phyloP scores from a whole-genome alignment of 805 yeast genomes.

The Kurtzmaniella cleridarum region DNA sequence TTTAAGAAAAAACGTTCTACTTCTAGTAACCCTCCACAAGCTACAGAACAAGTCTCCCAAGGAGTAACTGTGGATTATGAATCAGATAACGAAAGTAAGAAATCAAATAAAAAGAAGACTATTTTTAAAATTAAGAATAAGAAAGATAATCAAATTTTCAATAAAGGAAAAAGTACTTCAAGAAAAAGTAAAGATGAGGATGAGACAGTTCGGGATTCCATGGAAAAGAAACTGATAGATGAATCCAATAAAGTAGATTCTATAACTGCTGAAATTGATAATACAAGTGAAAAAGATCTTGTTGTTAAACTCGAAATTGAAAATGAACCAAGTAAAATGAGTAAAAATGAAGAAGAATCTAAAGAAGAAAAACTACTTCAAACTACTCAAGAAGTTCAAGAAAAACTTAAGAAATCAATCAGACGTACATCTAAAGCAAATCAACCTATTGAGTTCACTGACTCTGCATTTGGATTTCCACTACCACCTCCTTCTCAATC shows the following conservation, averaged over 20 bases:
- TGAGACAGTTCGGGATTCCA: background rate
- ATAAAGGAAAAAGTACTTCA: background rate
- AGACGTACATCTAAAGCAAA: constrained; percentile 37
- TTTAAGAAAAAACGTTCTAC: constrained; percentile 31
- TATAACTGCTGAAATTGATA: background rate
- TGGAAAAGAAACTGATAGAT: background rate
- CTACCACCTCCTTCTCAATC: constrained; percentile 75
- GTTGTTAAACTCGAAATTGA: constrained; percentile 1
- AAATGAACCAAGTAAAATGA: constrained; percentile 1
- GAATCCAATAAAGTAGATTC: background rate
- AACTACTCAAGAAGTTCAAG: constrained; percentile 37
- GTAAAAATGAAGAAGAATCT: constrained; percentile 5
- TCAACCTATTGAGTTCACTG: constrained; percentile 49
- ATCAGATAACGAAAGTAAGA: constrained; percentile 13
- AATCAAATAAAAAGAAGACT: constrained; percentile 1
- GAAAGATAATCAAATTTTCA: constrained; percentile 5
- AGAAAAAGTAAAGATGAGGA: constrained; percentile 1
- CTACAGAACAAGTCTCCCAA: constrained; percentile 4
- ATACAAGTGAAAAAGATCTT: background rate
- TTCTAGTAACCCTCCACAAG: constrained; percentile 6
- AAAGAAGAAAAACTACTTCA: constrained; percentile 19
- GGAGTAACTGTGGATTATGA: constrained; percentile 25
- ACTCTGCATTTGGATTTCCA: constrained; percentile 85
- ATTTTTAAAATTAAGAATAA: constrained; percentile 6
- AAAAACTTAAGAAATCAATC: constrained; percentile 37